A percentile compares a stretch with the other conserved stretches of the same genome.
Conservation (phyloP, 2,329 filamentous ascomycete species). For the Lecanicillium sp. region DNA sequence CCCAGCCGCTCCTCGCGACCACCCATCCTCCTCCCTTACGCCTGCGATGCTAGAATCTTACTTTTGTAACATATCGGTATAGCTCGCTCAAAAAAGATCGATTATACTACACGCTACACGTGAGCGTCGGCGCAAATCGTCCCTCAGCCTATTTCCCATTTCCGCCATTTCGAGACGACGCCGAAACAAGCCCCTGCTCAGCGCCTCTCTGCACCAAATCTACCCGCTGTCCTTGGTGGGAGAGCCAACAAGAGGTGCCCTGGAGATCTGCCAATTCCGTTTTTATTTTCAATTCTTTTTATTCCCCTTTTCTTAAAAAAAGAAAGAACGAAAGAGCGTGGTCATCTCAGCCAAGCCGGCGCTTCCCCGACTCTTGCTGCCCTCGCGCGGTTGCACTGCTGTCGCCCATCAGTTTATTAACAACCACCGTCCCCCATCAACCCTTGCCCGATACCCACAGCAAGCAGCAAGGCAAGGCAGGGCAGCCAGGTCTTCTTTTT, state of each 20-base stretch:
- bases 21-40: conserved; percentile 5
- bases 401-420: conserved; percentile 13
- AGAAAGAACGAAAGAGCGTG: too few species aligned
- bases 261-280: conserved; percentile 1
- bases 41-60: background rate
- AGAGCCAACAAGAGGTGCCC: background rate
- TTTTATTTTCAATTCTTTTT: too few species aligned
- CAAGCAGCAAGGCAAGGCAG: conserved; percentile 8
- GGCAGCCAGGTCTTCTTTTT: background rate
- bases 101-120: background rate
- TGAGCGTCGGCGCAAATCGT: conserved; percentile 4
- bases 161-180: conserved; percentile 12
- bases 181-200: conserved; percentile 13
- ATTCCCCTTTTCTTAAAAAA: too few species aligned
- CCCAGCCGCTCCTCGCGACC: background rate
- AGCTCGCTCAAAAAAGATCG: background rate
- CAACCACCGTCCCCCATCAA: conserved; percentile 8
- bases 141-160: conserved; percentile 3
- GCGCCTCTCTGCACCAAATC: conserved; percentile 8
- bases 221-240: background rate
- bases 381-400: conserved; percentile 8
- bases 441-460: conserved; percentile 12
- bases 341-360: conserved; percentile 3
- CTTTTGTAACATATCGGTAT: background rate
- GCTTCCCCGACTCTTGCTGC: conserved; percentile 7